phyloP scores from a whole-genome alignment of 352 stramenopile genomes.

The Thalassiosira sp. region DNA sequence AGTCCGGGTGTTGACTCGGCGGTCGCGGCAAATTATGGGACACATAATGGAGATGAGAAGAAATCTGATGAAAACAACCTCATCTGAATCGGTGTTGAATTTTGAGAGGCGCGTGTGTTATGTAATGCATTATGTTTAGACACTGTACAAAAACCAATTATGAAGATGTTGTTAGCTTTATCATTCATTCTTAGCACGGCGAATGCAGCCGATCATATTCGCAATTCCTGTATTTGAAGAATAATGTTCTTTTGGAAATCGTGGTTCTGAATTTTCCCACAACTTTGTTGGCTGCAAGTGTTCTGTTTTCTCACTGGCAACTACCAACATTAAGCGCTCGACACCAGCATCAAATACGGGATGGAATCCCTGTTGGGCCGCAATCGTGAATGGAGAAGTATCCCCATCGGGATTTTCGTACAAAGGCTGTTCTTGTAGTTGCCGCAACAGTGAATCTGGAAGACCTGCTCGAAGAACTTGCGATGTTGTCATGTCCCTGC shows the following conservation, averaged over 20 bases:
- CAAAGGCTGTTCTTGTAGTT: conserved; percentile 7
- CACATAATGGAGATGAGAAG: conserved; percentile 2
- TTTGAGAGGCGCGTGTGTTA: neutral
- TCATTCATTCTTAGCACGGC: neutral
- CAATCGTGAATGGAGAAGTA: conserved; percentile 13
- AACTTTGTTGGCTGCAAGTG: conserved; percentile 8
- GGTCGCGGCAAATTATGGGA: conserved; percentile 8
- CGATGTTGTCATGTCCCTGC: conserved; percentile 12
- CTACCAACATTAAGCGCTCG: conserved; percentile 45
- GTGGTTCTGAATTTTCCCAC: conserved; percentile 29
- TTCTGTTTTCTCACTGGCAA: conserved; percentile 16
- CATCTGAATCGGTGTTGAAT: conserved; percentile 16
- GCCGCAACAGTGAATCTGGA: conserved; percentile 20
- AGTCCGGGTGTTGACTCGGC: conserved; percentile 16
- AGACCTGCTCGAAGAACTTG: conserved; percentile 33
- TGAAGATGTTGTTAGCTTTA: neutral
- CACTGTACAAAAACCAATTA: neutral
- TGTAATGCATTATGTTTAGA: neutral
- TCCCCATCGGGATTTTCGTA: conserved; percentile 2
- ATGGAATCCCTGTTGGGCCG: conserved; percentile 29
- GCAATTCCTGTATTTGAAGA: conserved; percentile 34
- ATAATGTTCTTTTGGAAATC: conserved; percentile 42
- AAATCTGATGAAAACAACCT: conserved; percentile 28
- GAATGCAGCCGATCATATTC: conserved; percentile 34
- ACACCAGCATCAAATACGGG: conserved; percentile 58